phyloP scores from a whole-genome alignment of 179 eudicot species.

The Heliamphora ciliata region DNA sequence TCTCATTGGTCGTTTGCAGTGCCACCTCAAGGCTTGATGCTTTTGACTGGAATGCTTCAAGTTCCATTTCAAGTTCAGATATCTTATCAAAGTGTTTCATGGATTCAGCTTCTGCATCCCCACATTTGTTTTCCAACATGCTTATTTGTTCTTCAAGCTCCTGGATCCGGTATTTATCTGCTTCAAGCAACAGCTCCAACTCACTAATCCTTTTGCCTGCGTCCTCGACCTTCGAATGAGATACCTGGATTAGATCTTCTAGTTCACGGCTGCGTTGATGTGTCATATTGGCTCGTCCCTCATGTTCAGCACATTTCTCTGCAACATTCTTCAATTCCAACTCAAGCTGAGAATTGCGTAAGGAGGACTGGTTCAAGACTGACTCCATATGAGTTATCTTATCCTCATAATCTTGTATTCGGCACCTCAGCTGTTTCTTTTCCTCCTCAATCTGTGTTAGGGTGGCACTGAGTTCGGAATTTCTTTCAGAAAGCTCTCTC shows the following conservation, averaged over 20 bases:
- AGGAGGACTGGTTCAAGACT: conserved; percentile 28
- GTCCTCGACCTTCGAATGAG: conserved; percentile 44
- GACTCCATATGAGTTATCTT: conserved; percentile 36
- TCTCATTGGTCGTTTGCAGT: conserved; percentile 27
- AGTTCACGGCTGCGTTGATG: conserved; percentile 51
- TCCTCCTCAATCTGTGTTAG: conserved; percentile 31
- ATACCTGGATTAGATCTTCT: conserved; percentile 40
- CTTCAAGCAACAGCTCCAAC: conserved; percentile 45
- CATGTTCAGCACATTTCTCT: conserved; percentile 44
- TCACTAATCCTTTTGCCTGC: conserved; percentile 40
- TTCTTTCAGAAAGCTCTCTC: conserved; percentile 26
- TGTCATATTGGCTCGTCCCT: conserved; percentile 35
- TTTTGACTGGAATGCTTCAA: conserved; percentile 31
- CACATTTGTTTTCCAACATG: conserved; percentile 45
- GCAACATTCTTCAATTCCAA: conserved; percentile 33
- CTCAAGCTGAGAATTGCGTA: conserved; percentile 40
- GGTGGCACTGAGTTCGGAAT: conserved; percentile 20
- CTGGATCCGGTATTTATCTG: conserved; percentile 42
- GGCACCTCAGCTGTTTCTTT: conserved; percentile 24
- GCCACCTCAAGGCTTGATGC: conserved; percentile 35
- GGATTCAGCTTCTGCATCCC: conserved; percentile 50
- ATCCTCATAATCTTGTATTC: conserved; percentile 25
- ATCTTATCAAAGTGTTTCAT: conserved; percentile 43
- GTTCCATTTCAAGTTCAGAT: conserved; percentile 45
- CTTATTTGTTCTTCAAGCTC: conserved; percentile 71